Base-by-base conservation (phyloP, 2,329 filamentous ascomycete genomes). In the Aspergillus brasiliensis region DNA sequence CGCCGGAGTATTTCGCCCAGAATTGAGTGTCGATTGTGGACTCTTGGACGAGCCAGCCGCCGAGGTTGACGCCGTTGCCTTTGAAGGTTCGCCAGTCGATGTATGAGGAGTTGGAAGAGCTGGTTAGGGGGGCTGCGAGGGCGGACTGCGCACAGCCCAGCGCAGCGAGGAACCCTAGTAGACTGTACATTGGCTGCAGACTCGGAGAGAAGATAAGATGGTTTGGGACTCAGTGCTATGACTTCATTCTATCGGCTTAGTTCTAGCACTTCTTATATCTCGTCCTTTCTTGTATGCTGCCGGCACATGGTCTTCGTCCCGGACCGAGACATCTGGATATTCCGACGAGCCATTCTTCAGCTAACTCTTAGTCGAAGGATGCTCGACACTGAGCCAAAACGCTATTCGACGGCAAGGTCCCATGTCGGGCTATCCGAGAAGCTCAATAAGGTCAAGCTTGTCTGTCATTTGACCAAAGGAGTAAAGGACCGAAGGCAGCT, bases 1-100 rank as follows among this genome's bases (percentile, higher is more conserved):
- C 61, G 44, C 55, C 57, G 13, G 66, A 61, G 51, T 70, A 62
- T 5, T 49, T 63, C 11, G 25, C 48, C 68, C 68, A 72, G 60
- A 65, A 68, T 1, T 37, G 15, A 13, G 57, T 66, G 40, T 71
- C 67, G 25, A 71, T 67, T 13, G 65, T 68, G 23, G 66, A 66
- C 57, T 70, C 67, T 56, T 70, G 66, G 15, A 63, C 65, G 2
- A 71, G 65, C 69, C 65, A 70, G 21, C 68, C 68, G 10, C 68
- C 67, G 8, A 64, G 62, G 31, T 70, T 71, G 25, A 66, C 65
- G n/a, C 63, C 65, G 40, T 66, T 48, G 38, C 59, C 62, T 17
- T 63, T 59, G 44, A 62, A 66, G 28, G 60, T 66, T 15, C 27
- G 51, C 67, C 67, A 70, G 54, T 71, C 59, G 37, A 65, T 47